Conservation (phyloP, 148 eudicot species). For the Persicaria maculosa region DNA sequence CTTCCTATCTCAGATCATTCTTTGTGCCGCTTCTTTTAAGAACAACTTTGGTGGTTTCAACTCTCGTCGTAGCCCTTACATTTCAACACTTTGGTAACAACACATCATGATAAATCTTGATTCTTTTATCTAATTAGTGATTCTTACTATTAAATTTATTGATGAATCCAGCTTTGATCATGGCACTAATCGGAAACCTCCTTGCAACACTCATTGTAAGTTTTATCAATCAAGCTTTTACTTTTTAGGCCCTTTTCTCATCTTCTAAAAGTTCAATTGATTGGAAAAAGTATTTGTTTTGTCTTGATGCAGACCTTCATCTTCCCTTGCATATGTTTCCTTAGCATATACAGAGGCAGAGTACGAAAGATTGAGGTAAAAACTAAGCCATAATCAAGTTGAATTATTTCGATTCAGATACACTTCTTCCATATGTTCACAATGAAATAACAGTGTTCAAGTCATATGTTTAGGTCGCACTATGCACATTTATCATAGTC, state of each 20-base stretch:
- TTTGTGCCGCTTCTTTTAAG: constrained; percentile 6
- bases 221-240: background rate
- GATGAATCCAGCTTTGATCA: constrained; percentile 9
- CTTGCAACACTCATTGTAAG: constrained; percentile 16
- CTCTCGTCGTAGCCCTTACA: constrained; percentile 12
- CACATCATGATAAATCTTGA: background rate
- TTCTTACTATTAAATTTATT: background rate
- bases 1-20: background rate
- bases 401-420: background rate
- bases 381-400: background rate
- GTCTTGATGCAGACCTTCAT: constrained; percentile 9
- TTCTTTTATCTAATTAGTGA: background rate
- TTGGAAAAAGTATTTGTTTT: background rate
- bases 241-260: background rate
- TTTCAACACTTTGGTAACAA: constrained; percentile 14
- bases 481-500: constrained; percentile 4
- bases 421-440: background rate
- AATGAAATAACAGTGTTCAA: background rate
- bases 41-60: constrained; percentile 8
- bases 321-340: constrained; percentile 11
- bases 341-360: constrained; percentile 8
- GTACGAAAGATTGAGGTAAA: constrained; percentile 5
- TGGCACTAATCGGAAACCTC: constrained; percentile 14
- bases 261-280: background rate
- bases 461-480: background rate